These are phyloP conservation scores for Penicillium steckii DNA, from an alignment of 495 filamentous ascomycete genomes.

Conservation along the genomic window DNA sequence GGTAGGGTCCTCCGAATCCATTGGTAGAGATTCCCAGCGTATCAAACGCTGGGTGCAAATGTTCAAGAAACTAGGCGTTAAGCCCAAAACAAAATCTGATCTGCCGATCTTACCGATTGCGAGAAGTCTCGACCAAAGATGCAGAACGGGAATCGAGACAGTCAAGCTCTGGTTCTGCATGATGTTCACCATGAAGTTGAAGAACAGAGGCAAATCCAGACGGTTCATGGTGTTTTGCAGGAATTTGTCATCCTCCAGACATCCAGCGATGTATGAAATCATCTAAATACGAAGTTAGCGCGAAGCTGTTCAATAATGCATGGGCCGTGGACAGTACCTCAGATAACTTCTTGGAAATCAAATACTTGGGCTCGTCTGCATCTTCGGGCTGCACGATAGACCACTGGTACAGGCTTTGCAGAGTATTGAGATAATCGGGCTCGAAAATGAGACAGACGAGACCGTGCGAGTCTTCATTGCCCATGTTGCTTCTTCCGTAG, in stretches of 20 bases:
- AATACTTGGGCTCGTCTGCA: conserved; percentile 87
- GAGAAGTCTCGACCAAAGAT: conserved; percentile 81
- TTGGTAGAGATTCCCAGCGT: conserved; percentile 80
- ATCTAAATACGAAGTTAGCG: conserved; percentile 48
- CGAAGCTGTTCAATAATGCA: background rate
- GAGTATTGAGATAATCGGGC: conserved; percentile 64
- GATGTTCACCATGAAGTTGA: conserved; percentile 75
- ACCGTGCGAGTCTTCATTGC: conserved; percentile 74
- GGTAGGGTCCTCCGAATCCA: conserved; percentile 75
- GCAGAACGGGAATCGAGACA: conserved; percentile 89
- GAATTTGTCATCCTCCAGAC: conserved; percentile 72
- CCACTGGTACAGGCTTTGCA: conserved; percentile 78
- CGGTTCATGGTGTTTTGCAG: conserved; percentile 50
- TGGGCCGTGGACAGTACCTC: conserved; percentile 56
- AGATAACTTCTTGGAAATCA: conserved; percentile 87
- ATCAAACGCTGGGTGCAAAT: conserved; percentile 74
- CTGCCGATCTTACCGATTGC: conserved; percentile 61
- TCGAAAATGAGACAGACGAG: conserved; percentile 79
- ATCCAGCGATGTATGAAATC: conserved; percentile 79
- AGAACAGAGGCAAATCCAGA: conserved; percentile 70
- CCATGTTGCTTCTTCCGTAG: conserved; percentile 70
- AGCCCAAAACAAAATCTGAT: conserved; percentile 62
- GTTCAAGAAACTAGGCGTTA: conserved; percentile 74
- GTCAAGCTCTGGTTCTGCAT: conserved; percentile 83
- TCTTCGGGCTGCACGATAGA: conserved; percentile 74